Conservation (phyloP, 1,284 basidiomycete genomes). For the Leccinum brunneo-olivaceum region DNA sequence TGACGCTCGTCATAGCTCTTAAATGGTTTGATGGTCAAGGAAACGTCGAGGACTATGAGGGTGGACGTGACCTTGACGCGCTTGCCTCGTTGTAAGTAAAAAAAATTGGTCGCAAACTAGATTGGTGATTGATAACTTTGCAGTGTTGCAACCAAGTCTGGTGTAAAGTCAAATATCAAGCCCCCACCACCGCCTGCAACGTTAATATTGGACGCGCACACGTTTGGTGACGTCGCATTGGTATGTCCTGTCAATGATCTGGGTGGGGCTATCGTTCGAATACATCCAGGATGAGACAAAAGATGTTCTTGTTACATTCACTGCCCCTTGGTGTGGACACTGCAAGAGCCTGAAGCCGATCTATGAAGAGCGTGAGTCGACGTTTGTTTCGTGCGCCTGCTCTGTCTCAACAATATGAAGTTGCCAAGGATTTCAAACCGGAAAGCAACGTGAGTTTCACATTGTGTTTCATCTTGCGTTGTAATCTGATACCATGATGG, state of each 20-base stretch:
- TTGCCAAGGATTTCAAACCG: constrained; percentile 71
- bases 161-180: constrained; percentile 81
- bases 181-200: constrained; percentile 75
- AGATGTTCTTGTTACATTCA: constrained; percentile 88
- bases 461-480: background rate
- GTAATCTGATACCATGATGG: constrained; percentile 7
- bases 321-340: constrained; percentile 85
- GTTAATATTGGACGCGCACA: constrained; percentile 60
- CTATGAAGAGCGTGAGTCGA: constrained; percentile 60
- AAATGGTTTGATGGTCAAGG: constrained; percentile 82
- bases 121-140: background rate
- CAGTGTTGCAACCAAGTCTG: constrained; percentile 71
- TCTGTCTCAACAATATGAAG: constrained; percentile 29
- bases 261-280: constrained; percentile 3
- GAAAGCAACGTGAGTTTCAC: constrained; percentile 60
- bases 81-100: constrained; percentile 65
- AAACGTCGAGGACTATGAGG: constrained; percentile 67
- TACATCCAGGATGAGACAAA: constrained; percentile 58
- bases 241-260: constrained; percentile 33
- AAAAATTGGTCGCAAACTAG: background rate
- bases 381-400: background rate
- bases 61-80: constrained; percentile 76
- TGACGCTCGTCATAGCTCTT: constrained; percentile 49
- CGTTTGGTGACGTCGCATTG: constrained; percentile 73
- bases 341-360: constrained; percentile 84